These are phyloP conservation scores for Chromosphaera perkinsii DNA, from an alignment of 208 protist genomes.

Conservation along the genomic window DNA sequence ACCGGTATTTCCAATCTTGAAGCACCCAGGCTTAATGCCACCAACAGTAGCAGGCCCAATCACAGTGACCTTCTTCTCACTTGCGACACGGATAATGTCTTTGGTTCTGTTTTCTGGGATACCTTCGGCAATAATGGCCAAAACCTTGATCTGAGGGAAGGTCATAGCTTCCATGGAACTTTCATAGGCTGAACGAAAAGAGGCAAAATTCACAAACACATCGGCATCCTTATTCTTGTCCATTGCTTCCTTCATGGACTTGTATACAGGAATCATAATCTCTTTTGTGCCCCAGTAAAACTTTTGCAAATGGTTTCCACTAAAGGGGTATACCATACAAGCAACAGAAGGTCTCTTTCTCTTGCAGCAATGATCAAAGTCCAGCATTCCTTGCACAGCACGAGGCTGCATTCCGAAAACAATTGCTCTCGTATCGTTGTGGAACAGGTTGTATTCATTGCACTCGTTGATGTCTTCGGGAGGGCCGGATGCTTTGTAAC, in stretches of 20 bases:
- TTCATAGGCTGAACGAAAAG: constrained; percentile 63
- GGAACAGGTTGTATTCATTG: constrained; percentile 30
- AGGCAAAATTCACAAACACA: constrained; percentile 69
- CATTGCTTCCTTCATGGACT: constrained; percentile 21
- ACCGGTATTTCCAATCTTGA: constrained; percentile 71
- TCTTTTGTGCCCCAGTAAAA: constrained; percentile 66
- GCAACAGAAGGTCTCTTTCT: constrained; percentile 57
- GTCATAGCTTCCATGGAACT: constrained; percentile 60
- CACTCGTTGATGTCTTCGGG: background rate
- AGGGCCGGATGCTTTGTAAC: background rate
- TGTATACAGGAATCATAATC: constrained; percentile 60
- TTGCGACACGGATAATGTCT: constrained; percentile 44
- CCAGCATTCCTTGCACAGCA: constrained; percentile 52
- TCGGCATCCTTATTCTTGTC: constrained; percentile 43
- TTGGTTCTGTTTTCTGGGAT: constrained; percentile 65
- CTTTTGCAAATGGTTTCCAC: constrained; percentile 53
- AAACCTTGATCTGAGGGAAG: constrained; percentile 32
- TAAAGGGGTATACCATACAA: constrained; percentile 53
- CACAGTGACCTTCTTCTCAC: constrained; percentile 45
- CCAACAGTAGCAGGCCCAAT: constrained; percentile 72
- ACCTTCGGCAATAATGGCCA: constrained; percentile 73
- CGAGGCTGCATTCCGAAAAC: constrained; percentile 52
- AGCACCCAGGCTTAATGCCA: constrained; percentile 66
- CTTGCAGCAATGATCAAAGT: constrained; percentile 65
- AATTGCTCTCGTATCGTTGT: constrained; percentile 33